Evolutionary conservation across 495 filamentous ascomycete species (phyloP).

Genomic region (Penicillium paradoxum): DNA sequence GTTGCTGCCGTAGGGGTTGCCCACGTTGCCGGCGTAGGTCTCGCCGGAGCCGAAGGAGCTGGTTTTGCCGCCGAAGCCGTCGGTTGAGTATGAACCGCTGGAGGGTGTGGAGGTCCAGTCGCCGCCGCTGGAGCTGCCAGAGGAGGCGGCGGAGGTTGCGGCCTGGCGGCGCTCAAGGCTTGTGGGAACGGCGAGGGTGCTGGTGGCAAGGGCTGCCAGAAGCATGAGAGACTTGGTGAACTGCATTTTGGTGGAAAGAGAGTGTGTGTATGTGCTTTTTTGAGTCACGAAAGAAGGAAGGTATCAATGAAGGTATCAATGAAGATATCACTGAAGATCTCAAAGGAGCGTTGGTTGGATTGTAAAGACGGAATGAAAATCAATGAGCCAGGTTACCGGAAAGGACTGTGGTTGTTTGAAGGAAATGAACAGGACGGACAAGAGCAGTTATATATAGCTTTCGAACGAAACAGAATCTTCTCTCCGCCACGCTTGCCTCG

Average conservation of each 20-base stretch:
- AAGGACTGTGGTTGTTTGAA: conserved; percentile 18
- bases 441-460: conserved; percentile 19
- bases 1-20: conserved; percentile 49
- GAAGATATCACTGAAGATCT: background rate
- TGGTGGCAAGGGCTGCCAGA: conserved; percentile 31
- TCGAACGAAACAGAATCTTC: conserved; percentile 5
- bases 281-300: conserved; percentile 3
- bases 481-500: conserved; percentile 16
- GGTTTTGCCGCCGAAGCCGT: conserved; percentile 32
- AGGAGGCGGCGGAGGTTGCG: conserved; percentile 5
- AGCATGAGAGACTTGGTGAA: conserved; percentile 36
- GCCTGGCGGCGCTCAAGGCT: conserved; percentile 27
- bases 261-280: background rate
- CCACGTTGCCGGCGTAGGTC: conserved; percentile 45
- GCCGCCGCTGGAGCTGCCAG: conserved; percentile 7
- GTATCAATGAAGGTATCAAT: background rate
- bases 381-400: conserved; percentile 20
- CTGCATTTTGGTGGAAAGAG: conserved; percentile 26
- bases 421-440: background rate
- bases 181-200: conserved; percentile 20
- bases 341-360: conserved; percentile 6
- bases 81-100: conserved; percentile 20
- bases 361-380: conserved; percentile 10
- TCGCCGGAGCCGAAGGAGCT: conserved; percentile 21
- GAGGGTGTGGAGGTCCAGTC: conserved; percentile 22